These are phyloP conservation scores for Diaporthe sp. DNA, from an alignment of 2,329 filamentous ascomycete genomes.

Conservation along the genomic window DNA sequence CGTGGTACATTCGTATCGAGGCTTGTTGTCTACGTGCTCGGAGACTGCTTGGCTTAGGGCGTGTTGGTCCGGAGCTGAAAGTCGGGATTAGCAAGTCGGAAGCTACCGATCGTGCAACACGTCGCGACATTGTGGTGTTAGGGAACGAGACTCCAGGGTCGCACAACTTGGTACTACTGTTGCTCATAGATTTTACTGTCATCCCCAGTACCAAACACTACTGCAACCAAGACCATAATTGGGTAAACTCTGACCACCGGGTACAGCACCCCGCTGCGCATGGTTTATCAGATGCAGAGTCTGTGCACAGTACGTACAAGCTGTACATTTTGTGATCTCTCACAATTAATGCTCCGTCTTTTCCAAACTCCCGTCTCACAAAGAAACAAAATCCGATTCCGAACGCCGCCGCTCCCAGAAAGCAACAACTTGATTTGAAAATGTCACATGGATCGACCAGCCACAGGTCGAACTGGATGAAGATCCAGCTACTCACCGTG, in stretches of 20 bases:
- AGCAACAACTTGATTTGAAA: not conserved
- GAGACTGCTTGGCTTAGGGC: not conserved
- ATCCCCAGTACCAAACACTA: not conserved
- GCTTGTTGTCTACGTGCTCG: not conserved
- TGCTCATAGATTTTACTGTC: not conserved
- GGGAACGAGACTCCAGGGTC: not conserved
- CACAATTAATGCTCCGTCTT: not conserved
- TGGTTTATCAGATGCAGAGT: constrained; percentile 12
- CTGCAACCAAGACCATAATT: not conserved
- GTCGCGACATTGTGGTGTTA: not conserved
- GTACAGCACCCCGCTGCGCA: constrained; percentile 2
- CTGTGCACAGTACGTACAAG: not conserved
- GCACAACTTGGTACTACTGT: constrained; percentile 24
- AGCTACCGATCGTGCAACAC: not conserved
- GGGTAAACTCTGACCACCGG: constrained; percentile 1
- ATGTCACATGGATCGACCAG: not conserved
- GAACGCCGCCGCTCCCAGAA: constrained; percentile 22
- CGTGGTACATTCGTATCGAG: constrained; percentile 12
- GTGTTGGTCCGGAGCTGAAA: not conserved
- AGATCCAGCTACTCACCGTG: not conserved
- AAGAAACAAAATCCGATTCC: not conserved
- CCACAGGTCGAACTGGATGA: not conserved
- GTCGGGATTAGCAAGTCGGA: not conserved
- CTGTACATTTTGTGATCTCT: constrained; percentile 9
- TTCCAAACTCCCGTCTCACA: not conserved